Evolutionary conservation across 1,139 yeast species (phyloP), one percentile per base, ranked within the genome.

Genomic region (Blastobotrys arbuscula): DNA sequence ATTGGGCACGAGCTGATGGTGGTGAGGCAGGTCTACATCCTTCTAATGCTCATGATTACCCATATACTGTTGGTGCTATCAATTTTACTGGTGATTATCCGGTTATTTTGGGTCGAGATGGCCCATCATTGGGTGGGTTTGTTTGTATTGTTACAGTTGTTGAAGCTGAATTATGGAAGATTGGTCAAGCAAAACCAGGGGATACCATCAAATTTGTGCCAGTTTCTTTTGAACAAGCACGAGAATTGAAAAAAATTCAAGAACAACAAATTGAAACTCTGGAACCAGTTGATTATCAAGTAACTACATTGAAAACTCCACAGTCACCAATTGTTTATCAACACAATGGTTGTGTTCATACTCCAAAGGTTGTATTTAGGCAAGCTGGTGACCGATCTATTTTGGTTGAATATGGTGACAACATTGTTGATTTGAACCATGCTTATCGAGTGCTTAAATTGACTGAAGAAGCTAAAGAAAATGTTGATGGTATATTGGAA

Each of bases 51-150:
- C 97, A 90, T 65, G 98, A 92, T 71, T 92, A 92, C 64, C 97
- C 90, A 47, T 92, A 92, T 67, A 87, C 97, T 1, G 73, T 90
- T 53, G 97, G 98, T 61, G 97, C 97, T 34, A 83, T 92, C 66
- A 92, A 92, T 68, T 92, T 92, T 64, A 90, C 97, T 28, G 98
- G 98, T 68, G 97, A 92, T 68, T 97, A 90, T 67, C 97, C 97
- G 2, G 98, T 92, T 33, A 88, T 92, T 57, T 77, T 92, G 67
- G 87, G 97, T 9, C 87, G 96, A 63, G 98, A 92, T 69, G 97
- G 97, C 53, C 97, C 97, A 45, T 86, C 96, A 13, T 78, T 92
- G 55, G 97, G 97, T 61, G 98, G 98, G 0, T 92, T 92, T 64
- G 97, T 92, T 35, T 92, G 97, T 70, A 86, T 88, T 62, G 97